Percentiles rank a stretch among this genome's conserved stretches.
phyloP scores from a whole-genome alignment of 495 filamentous ascomycete genomes.

The Podospora didyma region DNA sequence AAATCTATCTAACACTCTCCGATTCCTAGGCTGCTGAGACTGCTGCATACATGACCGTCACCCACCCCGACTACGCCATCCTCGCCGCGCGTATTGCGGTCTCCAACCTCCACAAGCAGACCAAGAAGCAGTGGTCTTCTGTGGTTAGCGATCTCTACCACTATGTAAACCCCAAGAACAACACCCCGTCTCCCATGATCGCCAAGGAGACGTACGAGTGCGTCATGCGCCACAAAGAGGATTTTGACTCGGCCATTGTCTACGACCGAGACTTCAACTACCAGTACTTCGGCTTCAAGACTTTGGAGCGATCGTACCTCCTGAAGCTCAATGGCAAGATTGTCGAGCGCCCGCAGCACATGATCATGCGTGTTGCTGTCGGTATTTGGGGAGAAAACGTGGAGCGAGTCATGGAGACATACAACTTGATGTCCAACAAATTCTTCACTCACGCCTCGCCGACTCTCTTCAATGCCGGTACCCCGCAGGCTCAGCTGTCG shows the following conservation, averaged over 20 bases:
- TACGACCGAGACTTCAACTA: conserved; percentile 99
- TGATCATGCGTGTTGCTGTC: conserved; percentile 98
- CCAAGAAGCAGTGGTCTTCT: conserved; percentile 97
- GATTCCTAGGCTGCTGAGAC: conserved; percentile 86
- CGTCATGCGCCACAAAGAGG: conserved; percentile 91
- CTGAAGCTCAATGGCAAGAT: conserved; percentile 89
- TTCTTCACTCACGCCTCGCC: conserved; percentile 98
- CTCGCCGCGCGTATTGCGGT: conserved; percentile 97
- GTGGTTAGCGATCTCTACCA: conserved; percentile 91
- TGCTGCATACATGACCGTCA: conserved; percentile 99
- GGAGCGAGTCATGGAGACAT: conserved; percentile 91
- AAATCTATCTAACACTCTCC: conserved; percentile 4
- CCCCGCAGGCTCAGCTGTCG: conserved; percentile 85
- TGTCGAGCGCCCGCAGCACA: conserved; percentile 93
- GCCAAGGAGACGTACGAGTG: conserved; percentile 80
- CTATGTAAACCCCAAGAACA: conserved; percentile 95
- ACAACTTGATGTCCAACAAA: conserved; percentile 96
- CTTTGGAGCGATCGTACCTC: conserved; percentile 93
- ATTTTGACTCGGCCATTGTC: conserved; percentile 97
- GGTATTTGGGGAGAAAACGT: conserved; percentile 94
- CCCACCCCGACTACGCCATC: conserved; percentile 98
- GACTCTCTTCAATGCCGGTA: conserved; percentile 96
- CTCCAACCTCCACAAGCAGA: conserved; percentile 99
- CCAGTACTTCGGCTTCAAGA: conserved; percentile 99
- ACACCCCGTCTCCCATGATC: conserved; percentile 84